These are phyloP conservation scores for Xylaria scruposa DNA, from an alignment of 495 filamentous ascomycete species.

Conservation along the genomic window DNA sequence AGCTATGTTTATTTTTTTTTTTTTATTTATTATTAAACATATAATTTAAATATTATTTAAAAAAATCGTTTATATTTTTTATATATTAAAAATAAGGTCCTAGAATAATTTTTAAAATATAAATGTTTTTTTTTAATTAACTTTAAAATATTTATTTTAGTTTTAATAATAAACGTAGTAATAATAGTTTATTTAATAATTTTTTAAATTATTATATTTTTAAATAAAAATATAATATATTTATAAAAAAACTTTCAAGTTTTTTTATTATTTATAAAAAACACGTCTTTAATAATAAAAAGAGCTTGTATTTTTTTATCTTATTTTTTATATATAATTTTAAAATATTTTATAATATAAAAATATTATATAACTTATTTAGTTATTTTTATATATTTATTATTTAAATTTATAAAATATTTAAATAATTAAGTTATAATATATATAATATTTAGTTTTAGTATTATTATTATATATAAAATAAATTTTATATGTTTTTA, in stretches of 20 bases:
- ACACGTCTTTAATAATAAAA: not conserved
- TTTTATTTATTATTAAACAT: not conserved
- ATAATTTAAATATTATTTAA: not conserved
- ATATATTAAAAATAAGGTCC: not conserved
- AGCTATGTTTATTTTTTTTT: not conserved
- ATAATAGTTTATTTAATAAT: not conserved
- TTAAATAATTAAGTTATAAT: not conserved
- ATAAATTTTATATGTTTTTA: not conserved
- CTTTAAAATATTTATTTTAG: not conserved
- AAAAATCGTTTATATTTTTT: not conserved
- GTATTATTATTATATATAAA: constrained; percentile 3
- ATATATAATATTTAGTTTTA: not conserved
- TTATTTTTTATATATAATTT: not conserved
- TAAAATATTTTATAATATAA: not conserved
- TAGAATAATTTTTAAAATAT: not conserved
- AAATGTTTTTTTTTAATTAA: not conserved
- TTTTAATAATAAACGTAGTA: not conserved
- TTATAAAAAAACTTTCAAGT: not conserved
- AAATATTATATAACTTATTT: not conserved
- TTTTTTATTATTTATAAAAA: not conserved
- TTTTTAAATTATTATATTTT: not conserved
- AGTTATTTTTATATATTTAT: too few relatives aligned
- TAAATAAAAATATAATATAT: constrained; percentile 8
- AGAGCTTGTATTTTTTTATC: not conserved
- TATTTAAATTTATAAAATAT: not conserved